A percentile compares a stretch with the other conserved stretches of the same genome.
Conservation (phyloP, 164 flowering plant species). For the Umbellularia californica region DNA sequence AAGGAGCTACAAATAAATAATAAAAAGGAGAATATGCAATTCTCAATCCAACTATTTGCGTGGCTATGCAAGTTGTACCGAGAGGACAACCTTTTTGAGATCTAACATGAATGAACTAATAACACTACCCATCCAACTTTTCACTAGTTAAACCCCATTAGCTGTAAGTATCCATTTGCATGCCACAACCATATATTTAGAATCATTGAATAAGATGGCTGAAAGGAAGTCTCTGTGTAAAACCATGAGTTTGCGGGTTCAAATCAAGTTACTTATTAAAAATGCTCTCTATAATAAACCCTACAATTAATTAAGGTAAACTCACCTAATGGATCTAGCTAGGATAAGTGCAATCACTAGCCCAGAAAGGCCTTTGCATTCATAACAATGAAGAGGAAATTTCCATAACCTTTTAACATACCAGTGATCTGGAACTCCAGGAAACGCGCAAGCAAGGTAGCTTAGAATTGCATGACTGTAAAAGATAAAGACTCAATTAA, state of each 20-base stretch:
- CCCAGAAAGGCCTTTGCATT: not conserved
- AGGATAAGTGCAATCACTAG: not conserved
- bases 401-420: conserved; percentile 22
- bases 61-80: not conserved
- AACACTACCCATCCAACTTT: not conserved
- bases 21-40: not conserved
- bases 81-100: too few relatives aligned
- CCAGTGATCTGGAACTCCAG: conserved; percentile 92
- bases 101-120: too few relatives aligned
- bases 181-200: not conserved
- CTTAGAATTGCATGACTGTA: conserved; percentile 88
- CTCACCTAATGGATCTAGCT: not conserved
- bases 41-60: not conserved
- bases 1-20: not conserved
- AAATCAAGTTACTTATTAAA: too few relatives aligned
- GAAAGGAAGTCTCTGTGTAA: not conserved
- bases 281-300: not conserved
- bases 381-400: not conserved
- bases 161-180: not conserved
- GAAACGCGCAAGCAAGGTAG: conserved; percentile 78
- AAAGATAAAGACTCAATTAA: not conserved
- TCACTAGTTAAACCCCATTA: not conserved
- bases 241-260: not conserved
- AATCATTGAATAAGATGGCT: not conserved
- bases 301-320: too few relatives aligned